These are phyloP conservation scores for Solioccasus polychromus DNA, from an alignment of 768 basidiomycete species.

Conservation along the genomic window DNA sequence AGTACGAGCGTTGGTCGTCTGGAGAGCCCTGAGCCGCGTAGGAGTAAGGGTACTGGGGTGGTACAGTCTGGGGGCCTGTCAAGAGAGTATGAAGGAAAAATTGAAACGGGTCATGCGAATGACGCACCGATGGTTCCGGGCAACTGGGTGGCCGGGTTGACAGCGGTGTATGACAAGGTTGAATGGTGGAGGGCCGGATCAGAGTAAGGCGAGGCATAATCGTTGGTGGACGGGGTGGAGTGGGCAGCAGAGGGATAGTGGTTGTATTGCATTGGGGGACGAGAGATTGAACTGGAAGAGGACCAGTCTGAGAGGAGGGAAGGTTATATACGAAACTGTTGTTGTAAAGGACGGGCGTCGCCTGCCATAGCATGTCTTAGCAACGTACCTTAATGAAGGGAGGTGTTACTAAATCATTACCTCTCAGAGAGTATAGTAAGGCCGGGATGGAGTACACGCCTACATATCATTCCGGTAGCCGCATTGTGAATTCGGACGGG, in stretches of 20 bases:
- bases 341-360: constrained; percentile 34
- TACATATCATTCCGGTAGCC: constrained; percentile 34
- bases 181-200: constrained; percentile 25
- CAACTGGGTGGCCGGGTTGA: constrained; percentile 17
- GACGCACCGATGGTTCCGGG: constrained; percentile 29
- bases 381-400: constrained; percentile 37
- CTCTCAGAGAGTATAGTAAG: constrained; percentile 32
- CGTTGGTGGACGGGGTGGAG: constrained; percentile 19
- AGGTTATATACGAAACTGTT: constrained; percentile 34
- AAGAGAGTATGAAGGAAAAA: constrained; percentile 9
- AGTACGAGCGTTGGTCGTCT: constrained; percentile 27
- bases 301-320: constrained; percentile 10
- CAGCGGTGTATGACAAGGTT: constrained; percentile 25
- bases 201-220: constrained; percentile 20
- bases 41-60: constrained; percentile 18
- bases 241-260: constrained; percentile 20
- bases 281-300: constrained; percentile 11
- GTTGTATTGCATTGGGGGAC: constrained; percentile 29
- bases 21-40: constrained; percentile 17
- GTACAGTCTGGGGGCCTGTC: constrained; percentile 20
- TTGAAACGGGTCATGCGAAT: constrained; percentile 8
- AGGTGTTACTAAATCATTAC: constrained; percentile 39
- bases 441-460: constrained; percentile 34
- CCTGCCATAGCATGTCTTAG: constrained; percentile 35
- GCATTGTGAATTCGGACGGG: constrained; percentile 29